A percentile compares a stretch with the other conserved stretches of the same genome.
Evolutionary conservation across 441 rosid species (phyloP).

Genomic region (Gossypium gossypioides): DNA sequence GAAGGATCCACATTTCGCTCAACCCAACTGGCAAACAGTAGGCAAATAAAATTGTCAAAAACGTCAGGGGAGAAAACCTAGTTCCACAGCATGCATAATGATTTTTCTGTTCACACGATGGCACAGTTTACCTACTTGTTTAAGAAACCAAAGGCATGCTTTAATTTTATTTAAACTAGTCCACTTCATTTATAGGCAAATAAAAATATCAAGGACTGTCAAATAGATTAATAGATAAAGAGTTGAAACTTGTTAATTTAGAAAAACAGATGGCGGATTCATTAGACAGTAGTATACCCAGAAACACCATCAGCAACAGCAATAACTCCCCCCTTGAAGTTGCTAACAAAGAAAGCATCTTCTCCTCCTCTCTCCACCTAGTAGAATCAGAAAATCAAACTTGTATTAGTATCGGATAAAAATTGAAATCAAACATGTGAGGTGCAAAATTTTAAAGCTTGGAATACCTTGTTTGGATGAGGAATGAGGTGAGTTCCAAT

Average conservation of each 20-base stretch:
- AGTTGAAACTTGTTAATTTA: neutral
- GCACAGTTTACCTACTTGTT: neutral
- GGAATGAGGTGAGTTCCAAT: slow-evolving; percentile 71
- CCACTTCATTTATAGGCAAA: neutral
- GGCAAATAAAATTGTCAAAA: neutral
- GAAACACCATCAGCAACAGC: slow-evolving; percentile 97
- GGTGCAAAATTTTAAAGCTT: neutral
- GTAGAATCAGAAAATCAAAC: slow-evolving; percentile 12
- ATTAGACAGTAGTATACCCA: slow-evolving; percentile 32
- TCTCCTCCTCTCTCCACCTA: slow-evolving; percentile 87
- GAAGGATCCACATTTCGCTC: slow-evolving; percentile 87
- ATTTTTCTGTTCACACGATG: neutral
- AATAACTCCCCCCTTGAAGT: slow-evolving; percentile 62
- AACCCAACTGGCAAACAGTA: slow-evolving; percentile 58
- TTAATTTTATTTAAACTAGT: neutral
- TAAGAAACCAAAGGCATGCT: neutral
- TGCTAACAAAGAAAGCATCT: slow-evolving; percentile 75
- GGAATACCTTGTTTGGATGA: slow-evolving; percentile 69
- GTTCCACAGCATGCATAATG: neutral
- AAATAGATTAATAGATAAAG: neutral
- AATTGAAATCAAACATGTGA: neutral
- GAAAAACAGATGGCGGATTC: neutral
- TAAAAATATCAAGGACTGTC: neutral
- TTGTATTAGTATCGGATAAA: neutral
- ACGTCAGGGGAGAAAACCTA: neutral